These are phyloP conservation scores for Pichia sp. DNA, from an alignment of 1,139 yeast genomes.

Conservation along the genomic window DNA sequence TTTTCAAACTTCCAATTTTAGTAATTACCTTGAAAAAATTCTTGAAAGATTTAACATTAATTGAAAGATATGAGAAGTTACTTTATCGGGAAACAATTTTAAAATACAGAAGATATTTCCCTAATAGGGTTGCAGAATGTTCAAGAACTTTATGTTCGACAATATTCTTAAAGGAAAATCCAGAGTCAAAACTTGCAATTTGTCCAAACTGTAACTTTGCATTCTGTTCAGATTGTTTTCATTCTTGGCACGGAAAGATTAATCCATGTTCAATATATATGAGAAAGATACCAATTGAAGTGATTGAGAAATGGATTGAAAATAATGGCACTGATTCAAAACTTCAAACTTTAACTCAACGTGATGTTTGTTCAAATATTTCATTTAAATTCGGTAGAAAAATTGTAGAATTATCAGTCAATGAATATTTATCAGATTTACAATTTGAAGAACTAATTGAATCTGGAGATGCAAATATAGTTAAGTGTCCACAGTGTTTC, in stretches of 20 bases:
- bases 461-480: slow-evolving; percentile 36
- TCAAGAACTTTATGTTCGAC: slow-evolving; percentile 41
- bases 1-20: slow-evolving; percentile 38
- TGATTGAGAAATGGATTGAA: slow-evolving; percentile 36
- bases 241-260: slow-evolving; percentile 61
- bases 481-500: slow-evolving; percentile 51
- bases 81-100: slow-evolving; percentile 39
- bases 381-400: slow-evolving; percentile 46
- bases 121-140: slow-evolving; percentile 47
- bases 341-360: slow-evolving; percentile 29
- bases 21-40: slow-evolving; percentile 27
- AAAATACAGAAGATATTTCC: slow-evolving; percentile 40
- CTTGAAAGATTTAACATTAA: not conserved
- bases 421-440: slow-evolving; percentile 43
- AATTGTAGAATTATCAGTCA: slow-evolving; percentile 37
- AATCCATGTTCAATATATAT: slow-evolving; percentile 38
- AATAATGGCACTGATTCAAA: slow-evolving; percentile 17
- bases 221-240: slow-evolving; percentile 54
- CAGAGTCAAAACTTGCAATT: slow-evolving; percentile 46
- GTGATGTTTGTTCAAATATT: slow-evolving; percentile 24
- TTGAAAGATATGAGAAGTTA: slow-evolving; percentile 34
- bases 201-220: slow-evolving; percentile 52
- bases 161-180: slow-evolving; percentile 42
- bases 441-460: slow-evolving; percentile 41
- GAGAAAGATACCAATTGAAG: slow-evolving; percentile 37